Evolutionary conservation across 495 filamentous ascomycete species (phyloP), one percentile per base, ranked within the genome.

Genomic region (Physcia stellaris): DNA sequence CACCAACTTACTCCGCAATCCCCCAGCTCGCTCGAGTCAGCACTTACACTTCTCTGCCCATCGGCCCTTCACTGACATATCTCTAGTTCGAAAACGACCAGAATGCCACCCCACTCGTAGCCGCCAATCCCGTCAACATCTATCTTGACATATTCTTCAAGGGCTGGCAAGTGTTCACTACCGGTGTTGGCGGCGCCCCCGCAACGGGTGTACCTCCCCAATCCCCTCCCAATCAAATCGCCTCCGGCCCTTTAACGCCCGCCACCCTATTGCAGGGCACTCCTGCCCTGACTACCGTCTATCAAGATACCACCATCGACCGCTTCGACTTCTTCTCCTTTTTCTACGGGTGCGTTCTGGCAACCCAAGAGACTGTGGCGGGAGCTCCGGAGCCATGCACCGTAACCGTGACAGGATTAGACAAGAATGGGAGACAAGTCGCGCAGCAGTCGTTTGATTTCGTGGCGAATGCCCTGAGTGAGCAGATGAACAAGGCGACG

Each of bases 321-420:
- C n/a, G 13, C 36, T 30, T 39, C 23, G 20, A 15, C 36, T 16
- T 33, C 23, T 33, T 6, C 21, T 39, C 36, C 18, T 33, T 39
- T 19, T 13, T 6, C 36, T 13, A 2, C 36, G n/a, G 21, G 7
- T 30, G 36, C 15, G 31, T 34, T n/a, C n/a, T n/a, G n/a, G n/a
- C n/a, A n/a, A n/a, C n/a, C n/a, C n/a, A n/a, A n/a, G 26, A 28
- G 26, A 28, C 26, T 28, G 26, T n/a, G 26, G 26, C 26, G 9
- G 26, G 26, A 9, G 26, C n/a, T 7, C 26, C 26, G 26, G 9
- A 28, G n/a, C 7, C 26, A 7, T 28, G 26, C 26, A 28, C 26
- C n/a, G 26, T 28, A 7, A 28, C 26, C n/a, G 26, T 28, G 26
- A 28, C 26, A 9, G 26, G 26, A 9, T 28, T 28, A 7, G 26